Conservation (phyloP, 805 yeast species). For the Pichia cabralensis region DNA sequence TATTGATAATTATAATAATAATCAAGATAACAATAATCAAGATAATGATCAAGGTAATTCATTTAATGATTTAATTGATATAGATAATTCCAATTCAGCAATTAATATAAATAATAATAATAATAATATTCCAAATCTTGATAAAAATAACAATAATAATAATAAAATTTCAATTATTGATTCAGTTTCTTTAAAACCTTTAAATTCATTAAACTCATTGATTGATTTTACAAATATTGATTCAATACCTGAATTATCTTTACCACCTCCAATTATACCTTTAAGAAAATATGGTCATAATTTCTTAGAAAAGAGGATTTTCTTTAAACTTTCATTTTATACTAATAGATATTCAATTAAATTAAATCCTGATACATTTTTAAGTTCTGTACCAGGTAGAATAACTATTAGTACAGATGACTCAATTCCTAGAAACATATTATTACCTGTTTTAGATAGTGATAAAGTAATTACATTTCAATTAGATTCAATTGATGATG, state of each 20-base stretch:
- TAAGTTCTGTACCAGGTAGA: constrained; percentile 60
- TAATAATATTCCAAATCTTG: not conserved
- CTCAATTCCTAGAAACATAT: constrained; percentile 77
- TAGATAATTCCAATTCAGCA: too few relatives aligned
- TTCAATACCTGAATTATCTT: constrained; percentile 76
- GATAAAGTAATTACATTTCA: constrained; percentile 68
- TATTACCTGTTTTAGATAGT: constrained; percentile 65
- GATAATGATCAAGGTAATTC: not conserved
- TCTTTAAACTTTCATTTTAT: constrained; percentile 67
- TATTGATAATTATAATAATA: not conserved
- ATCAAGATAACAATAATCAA: not conserved
- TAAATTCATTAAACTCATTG: constrained; percentile 1
- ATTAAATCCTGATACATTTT: constrained; percentile 34
- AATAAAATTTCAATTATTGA: not conserved
- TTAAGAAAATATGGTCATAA: constrained; percentile 91
- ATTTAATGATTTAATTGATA: not conserved
- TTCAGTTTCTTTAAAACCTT: constrained; percentile 6
- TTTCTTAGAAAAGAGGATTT: constrained; percentile 81
- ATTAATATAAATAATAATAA: not conserved
- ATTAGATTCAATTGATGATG: constrained; percentile 64
- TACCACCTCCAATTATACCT: constrained; percentile 96
- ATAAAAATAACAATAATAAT: not conserved
- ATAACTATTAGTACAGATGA: constrained; percentile 72
- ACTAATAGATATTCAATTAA: constrained; percentile 35
- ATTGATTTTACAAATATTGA: constrained; percentile 38